Base-by-base conservation (phyloP, 2,329 filamentous ascomycete species). In the Aspergillus luchuensis region DNA sequence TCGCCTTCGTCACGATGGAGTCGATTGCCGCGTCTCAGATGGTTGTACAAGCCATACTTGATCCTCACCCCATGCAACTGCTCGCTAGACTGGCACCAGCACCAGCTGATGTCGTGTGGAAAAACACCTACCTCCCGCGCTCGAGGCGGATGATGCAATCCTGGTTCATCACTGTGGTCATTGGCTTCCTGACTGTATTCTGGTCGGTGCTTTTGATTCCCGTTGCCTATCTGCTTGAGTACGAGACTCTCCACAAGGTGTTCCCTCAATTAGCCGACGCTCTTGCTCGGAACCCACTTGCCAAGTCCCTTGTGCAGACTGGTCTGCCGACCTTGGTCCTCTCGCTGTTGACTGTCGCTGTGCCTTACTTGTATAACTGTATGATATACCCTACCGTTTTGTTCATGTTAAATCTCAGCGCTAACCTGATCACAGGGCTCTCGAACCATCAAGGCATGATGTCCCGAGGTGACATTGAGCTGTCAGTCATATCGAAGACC, bases 1-100 rank as follows among this genome's bases (percentile, higher is more conserved):
- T 96, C 62, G 96, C 96, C 1, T 97, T 99, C 75, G 91, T 99
- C 41, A 98, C 95, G 0, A 96, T 99, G 92, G 91, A 97, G 78
- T 95, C 92, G 3, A 95, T 97, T 53, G 91, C 93, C 13, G 89
- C 93, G 19, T 87, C 85, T 65, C 95, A 99, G 79, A 97, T 98
- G 92, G 91, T 93, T 23, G 91, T 97, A 47, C 95, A 99, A 76
- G 93, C 95, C 4, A 89, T 96, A 10, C 87, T 99, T 56, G 94
- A 98, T 71, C 92, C 95, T 3, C 89, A 91, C 10, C 95, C 96
- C 0, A 89, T 93, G 60, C 89, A 91, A 62, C 84, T 99, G 5
- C 81, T 97, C 57, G 93, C 94, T 8, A 93, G 92, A 61, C 85
- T 90, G 28, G 93, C 94, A 2, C 95, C 95, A 0, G 88, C 94